Evolutionary conservation across 1,284 basidiomycete genomes (phyloP).

Genomic region (Malassezia dermatis): DNA sequence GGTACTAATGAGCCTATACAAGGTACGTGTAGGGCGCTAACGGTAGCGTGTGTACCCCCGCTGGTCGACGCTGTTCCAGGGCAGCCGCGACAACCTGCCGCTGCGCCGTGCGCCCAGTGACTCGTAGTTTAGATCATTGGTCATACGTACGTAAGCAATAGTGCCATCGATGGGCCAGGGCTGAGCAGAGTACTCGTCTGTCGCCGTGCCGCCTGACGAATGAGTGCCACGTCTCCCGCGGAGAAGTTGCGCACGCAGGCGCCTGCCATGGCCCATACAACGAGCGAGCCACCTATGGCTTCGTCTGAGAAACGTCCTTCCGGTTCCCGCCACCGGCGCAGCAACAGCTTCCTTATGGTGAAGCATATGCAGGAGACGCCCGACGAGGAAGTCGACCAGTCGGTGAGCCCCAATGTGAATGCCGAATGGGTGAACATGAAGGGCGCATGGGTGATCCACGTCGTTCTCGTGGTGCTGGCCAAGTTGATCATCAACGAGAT

Average conservation of each 20-base stretch:
- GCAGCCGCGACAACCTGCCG: slow-evolving; percentile 5
- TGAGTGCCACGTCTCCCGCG: neutral
- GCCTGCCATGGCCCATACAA: neutral
- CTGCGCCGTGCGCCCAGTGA: neutral
- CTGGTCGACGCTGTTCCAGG: slow-evolving; percentile 8
- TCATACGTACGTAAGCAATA: neutral
- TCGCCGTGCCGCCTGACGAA: neutral
- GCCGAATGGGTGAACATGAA: slow-evolving; percentile 98
- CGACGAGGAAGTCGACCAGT: slow-evolving; percentile 50
- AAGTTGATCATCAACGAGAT: slow-evolving; percentile 89
- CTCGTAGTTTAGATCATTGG: neutral
- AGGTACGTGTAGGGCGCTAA: slow-evolving; percentile 5
- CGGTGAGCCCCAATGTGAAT: slow-evolving; percentile 63
- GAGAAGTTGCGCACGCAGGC: neutral
- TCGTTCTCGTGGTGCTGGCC: slow-evolving; percentile 76
- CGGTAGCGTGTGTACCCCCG: slow-evolving; percentile 16
- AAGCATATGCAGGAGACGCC: slow-evolving; percentile 49
- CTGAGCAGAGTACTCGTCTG: neutral
- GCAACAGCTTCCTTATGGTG: slow-evolving; percentile 62
- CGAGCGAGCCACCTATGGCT: neutral
- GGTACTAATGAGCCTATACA: slow-evolving; percentile 33
- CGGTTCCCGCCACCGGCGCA: slow-evolving; percentile 55
- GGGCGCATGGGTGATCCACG: slow-evolving; percentile 92
- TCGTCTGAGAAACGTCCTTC: neutral
- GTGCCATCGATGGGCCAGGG: neutral